phyloP scores from a whole-genome alignment of 768 basidiomycete genomes.

The Galerina sulciceps region DNA sequence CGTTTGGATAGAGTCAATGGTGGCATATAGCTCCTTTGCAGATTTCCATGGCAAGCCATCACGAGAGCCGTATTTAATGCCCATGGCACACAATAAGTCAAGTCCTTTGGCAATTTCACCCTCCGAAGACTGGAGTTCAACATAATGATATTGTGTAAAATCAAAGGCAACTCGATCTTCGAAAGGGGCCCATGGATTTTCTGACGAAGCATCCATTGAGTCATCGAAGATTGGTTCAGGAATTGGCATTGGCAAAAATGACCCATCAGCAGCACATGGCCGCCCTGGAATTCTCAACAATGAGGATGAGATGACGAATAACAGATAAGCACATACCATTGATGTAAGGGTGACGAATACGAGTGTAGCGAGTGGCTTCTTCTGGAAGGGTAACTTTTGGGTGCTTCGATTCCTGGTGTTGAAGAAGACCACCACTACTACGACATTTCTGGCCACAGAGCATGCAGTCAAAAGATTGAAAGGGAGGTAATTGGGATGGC shows the following conservation, averaged over 20 bases:
- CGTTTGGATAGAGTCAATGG: constrained; percentile 26
- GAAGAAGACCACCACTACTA: too few species aligned
- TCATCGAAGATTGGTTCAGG: neutral
- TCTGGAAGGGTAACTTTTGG: too few species aligned
- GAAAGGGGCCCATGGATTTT: constrained; percentile 31
- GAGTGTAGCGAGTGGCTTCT: too few species aligned
- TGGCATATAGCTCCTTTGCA: constrained; percentile 26
- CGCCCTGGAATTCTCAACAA: too few species aligned
- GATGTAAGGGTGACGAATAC: too few species aligned
- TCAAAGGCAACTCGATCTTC: constrained; percentile 27
- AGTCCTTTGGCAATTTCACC: constrained; percentile 21
- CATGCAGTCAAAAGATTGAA: too few species aligned
- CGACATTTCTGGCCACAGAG: too few species aligned
- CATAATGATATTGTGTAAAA: constrained; percentile 30
- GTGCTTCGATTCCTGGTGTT: too few species aligned
- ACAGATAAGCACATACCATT: too few species aligned
- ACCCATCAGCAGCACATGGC: too few species aligned
- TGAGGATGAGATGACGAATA: too few species aligned
- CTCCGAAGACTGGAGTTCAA: constrained; percentile 26
- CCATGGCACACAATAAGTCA: constrained; percentile 27
- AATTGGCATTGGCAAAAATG: constrained; percentile 12
- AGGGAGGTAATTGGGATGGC: too few species aligned
- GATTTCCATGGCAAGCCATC: constrained; percentile 20
- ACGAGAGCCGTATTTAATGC: constrained; percentile 10
- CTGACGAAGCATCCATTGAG: neutral